Evolutionary conservation across 768 basidiomycete species (phyloP), one percentile per base, ranked within the genome.

Genomic region (Pleurotus tuber-regium): DNA sequence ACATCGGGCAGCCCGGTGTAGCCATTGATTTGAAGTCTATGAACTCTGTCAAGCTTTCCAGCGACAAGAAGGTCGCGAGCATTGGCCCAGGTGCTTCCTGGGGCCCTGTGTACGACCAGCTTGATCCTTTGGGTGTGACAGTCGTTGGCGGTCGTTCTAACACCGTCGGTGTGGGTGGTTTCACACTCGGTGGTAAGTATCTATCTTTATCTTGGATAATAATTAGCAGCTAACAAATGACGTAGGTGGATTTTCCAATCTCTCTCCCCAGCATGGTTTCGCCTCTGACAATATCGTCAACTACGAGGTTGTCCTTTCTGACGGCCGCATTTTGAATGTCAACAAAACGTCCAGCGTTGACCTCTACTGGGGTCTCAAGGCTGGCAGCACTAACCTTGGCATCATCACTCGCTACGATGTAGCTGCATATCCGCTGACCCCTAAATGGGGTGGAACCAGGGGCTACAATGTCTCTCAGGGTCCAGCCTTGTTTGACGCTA

Each of bases 391-490:
- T 9, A 60, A 60, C 36, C 58, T 50, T 30, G 59, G 59, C 12
- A 53, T 60, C 33, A 53, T 60, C 30, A 59, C 57, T 8, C 50
- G 57, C 24, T 59, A 54, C 49, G 57, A 51, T 30, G 41, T 60
- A 35, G 43, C 18, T 1, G 54, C 59, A 9, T 52, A 36, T 40
- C 43, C 31, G 2, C 41, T 43, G 7, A 40, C 31, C 18, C 36
- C 54, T 14, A 33, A 50, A 4, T 60, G 57, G 57, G 57, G 55
- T 2, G 59, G 59, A 5, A 43, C 42, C 7, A 50, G 52, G 36
- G 47, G 51, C 23, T 59, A 58, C 31, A 33, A 48, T n/a, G 46
- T 48, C 25, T 31, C 46, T 19, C 19, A 21, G 8, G 46, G 46
- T 30, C 12, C 28, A 12, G 46, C 26, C 7, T n/a, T 48, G 16